Evolutionary conservation across 495 filamentous ascomycete genomes (phyloP), one percentile per base, ranked within the genome.

Genomic region (Aspergillus funiculosus): DNA sequence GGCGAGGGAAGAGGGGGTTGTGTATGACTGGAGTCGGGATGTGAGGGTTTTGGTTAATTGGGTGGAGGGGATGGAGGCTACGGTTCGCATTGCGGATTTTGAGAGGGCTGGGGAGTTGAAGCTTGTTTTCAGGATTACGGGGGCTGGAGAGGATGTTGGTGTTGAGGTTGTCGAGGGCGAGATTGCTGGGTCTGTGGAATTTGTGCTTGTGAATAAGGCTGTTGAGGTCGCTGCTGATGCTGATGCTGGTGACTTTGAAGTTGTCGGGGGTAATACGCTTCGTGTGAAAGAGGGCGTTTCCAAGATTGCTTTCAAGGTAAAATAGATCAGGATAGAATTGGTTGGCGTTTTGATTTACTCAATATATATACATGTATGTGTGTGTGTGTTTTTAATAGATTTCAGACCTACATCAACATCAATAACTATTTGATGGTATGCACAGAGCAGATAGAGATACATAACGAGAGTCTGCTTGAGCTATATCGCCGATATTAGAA

Each of bases 381-480:
- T n/a, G n/a, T n/a, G n/a, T n/a, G n/a, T n/a, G n/a, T n/a, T n/a
- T n/a, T n/a, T n/a, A n/a, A n/a, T n/a, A n/a, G n/a, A n/a, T n/a
- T n/a, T n/a, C n/a, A n/a, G n/a, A n/a, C n/a, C n/a, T n/a, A n/a
- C n/a, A n/a, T n/a, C n/a, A n/a, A n/a, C n/a, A n/a, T n/a, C n/a
- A n/a, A n/a, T n/a, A n/a, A n/a, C n/a, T n/a, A n/a, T n/a, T n/a
- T n/a, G n/a, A n/a, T n/a, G n/a, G n/a, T n/a, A n/a, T n/a, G n/a
- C n/a, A n/a, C n/a, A n/a, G 35, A 38, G 20, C 6, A 38, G 17
- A 38, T 38, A 37, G 35, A 30, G 28, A 50, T 43, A 47, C 30
- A 50, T 50, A 54, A 32, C 42, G 46, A 56, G 37, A 52, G 37
- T 47, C 32, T 48, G 46, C 41, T 44, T n/a, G 45, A 52, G 49